Conservation (phyloP, 1,139 yeast genomes). For the Suhomyces ambrosiae region DNA sequence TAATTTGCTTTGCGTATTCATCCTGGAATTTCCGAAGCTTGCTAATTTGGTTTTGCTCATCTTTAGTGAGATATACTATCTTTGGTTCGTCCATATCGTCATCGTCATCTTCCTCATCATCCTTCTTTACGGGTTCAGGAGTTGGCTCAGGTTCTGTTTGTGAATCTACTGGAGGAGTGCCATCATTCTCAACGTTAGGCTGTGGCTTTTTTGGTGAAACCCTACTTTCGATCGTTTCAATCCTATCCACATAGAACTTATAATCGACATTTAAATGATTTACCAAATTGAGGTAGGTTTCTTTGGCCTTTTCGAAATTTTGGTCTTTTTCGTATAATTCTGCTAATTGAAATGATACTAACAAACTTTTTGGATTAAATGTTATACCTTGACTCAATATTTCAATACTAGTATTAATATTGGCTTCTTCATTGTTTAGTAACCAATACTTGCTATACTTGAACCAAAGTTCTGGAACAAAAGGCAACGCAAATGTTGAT, state of each 20-base stretch:
- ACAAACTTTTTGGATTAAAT: slow-evolving; percentile 72
- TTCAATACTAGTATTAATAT: slow-evolving; percentile 35
- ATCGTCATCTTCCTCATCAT: slow-evolving; percentile 16
- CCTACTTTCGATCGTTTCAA: slow-evolving; percentile 27
- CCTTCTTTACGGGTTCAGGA: slow-evolving; percentile 4
- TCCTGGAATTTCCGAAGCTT: slow-evolving; percentile 23
- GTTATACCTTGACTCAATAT: slow-evolving; percentile 57
- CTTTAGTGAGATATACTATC: slow-evolving; percentile 24
- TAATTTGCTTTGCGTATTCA: slow-evolving; percentile 40
- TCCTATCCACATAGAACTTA: slow-evolving; percentile 22
- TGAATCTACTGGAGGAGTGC: slow-evolving; percentile 13
- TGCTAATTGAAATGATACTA: slow-evolving; percentile 67
- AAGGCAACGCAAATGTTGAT: slow-evolving; percentile 66
- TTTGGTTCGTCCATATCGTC: slow-evolving; percentile 18
- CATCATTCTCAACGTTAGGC: slow-evolving; percentile 19
- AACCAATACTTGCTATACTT: slow-evolving; percentile 48
- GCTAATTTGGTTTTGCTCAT: slow-evolving; percentile 30
- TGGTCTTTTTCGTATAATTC: slow-evolving; percentile 68
- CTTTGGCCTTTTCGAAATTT: slow-evolving; percentile 54
- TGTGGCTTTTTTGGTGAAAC: slow-evolving; percentile 10
- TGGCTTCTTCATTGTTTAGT: slow-evolving; percentile 37
- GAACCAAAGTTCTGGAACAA: slow-evolving; percentile 86
- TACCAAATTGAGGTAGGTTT: slow-evolving; percentile 54
- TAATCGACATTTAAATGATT: slow-evolving; percentile 40
- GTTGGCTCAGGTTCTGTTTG: slow-evolving; percentile 8